A percentile compares a stretch with the other conserved stretches of the same genome.
Conservation (phyloP, 2,329 filamentous ascomycete genomes). For the Didymella lethalis region DNA sequence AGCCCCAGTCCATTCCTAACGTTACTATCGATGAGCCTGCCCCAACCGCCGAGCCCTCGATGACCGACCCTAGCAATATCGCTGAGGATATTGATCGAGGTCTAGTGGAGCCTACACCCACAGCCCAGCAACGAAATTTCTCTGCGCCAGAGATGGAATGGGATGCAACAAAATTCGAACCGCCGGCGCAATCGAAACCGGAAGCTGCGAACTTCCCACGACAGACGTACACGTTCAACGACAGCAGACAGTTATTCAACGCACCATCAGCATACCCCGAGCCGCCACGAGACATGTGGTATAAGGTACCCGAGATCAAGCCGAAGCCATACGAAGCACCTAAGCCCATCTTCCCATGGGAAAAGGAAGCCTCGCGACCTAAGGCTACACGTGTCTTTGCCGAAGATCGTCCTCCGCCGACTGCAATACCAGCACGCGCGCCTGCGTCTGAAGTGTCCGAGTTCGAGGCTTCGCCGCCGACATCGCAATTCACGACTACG, state of each 20-base stretch:
- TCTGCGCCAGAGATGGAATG: slow-evolving; percentile 67
- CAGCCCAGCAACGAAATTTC: slow-evolving; percentile 59
- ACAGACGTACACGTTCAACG: slow-evolving; percentile 83
- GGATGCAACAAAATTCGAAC: slow-evolving; percentile 65
- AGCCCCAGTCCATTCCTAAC: slow-evolving; percentile 32
- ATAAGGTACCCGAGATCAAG: slow-evolving; percentile 72
- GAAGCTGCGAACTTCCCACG: slow-evolving; percentile 86
- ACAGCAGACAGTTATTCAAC: slow-evolving; percentile 76
- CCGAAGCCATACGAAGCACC: slow-evolving; percentile 67
- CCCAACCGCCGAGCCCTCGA: slow-evolving; percentile 52
- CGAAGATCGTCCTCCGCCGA: slow-evolving; percentile 59
- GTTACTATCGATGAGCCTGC: slow-evolving; percentile 40
- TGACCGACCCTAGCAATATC: slow-evolving; percentile 54
- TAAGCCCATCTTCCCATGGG: slow-evolving; percentile 89
- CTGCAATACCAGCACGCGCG: slow-evolving; percentile 38
- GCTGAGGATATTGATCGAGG: slow-evolving; percentile 56
- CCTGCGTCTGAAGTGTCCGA: slow-evolving; percentile 32
- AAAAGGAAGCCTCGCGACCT: slow-evolving; percentile 69
- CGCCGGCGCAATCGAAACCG: slow-evolving; percentile 72
- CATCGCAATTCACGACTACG: slow-evolving; percentile 40
- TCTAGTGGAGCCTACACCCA: slow-evolving; percentile 54
- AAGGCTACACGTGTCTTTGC: slow-evolving; percentile 71
- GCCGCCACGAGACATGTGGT: slow-evolving; percentile 88
- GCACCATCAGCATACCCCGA: slow-evolving; percentile 80
- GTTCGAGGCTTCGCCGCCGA: slow-evolving; percentile 33